Percentiles rank a stretch among this genome's conserved stretches.
These are phyloP conservation scores for Fusarium sp. DNA, from an alignment of 2,329 filamentous ascomycete genomes.

Conservation along the genomic window DNA sequence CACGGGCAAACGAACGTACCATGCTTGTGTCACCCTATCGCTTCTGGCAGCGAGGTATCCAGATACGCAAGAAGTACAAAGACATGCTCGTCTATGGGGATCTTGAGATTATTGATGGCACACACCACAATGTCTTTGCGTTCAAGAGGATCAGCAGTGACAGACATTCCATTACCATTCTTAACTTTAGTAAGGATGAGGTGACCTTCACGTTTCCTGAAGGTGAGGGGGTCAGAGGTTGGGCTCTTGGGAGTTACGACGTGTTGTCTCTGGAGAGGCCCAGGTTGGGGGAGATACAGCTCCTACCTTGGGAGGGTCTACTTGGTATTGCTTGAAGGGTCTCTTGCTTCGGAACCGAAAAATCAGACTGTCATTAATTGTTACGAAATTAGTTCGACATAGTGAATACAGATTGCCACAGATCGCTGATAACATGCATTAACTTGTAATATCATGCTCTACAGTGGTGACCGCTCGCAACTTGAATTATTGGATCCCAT, in stretches of 20 bases:
- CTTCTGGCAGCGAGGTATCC: slow-evolving; percentile 47
- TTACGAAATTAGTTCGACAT: neutral
- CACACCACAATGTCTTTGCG: slow-evolving; percentile 40
- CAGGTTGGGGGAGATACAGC: neutral
- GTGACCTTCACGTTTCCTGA: neutral
- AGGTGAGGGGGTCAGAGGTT: neutral
- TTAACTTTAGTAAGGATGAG: slow-evolving; percentile 45
- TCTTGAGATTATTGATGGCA: slow-evolving; percentile 41
- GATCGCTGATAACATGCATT: neutral
- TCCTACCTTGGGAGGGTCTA: neutral
- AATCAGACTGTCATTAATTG: neutral
- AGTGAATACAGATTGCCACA: neutral
- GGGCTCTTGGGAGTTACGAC: neutral
- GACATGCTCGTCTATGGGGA: slow-evolving; percentile 50
- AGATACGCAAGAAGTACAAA: slow-evolving; percentile 43
- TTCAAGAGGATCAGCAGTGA: slow-evolving; percentile 43
- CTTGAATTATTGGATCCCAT: neutral
- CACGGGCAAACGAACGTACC: slow-evolving; percentile 8
- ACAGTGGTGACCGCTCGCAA: rapidly evolving
- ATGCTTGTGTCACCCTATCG: slow-evolving; percentile 45
- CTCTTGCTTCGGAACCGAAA: neutral
- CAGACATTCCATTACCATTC: slow-evolving; percentile 40
- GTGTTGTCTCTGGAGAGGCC: neutral
- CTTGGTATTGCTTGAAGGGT: neutral
- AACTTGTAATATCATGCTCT: neutral